Base-by-base conservation (phyloP, 352 stramenopile genomes). In the Globisporangium cylindrosporum region DNA sequence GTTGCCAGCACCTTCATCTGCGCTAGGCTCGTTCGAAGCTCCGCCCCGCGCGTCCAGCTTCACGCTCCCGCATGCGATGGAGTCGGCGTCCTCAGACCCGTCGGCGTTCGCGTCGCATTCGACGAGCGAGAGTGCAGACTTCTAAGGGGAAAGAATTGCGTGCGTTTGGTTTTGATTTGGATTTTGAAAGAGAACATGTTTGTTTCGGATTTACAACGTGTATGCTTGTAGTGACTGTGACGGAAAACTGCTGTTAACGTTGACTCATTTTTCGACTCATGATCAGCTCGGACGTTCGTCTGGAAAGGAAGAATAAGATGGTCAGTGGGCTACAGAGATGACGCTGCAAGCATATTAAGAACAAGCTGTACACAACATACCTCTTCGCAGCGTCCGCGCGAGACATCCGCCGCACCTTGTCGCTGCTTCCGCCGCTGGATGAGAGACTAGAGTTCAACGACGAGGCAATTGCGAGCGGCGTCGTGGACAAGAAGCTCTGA, bases 201-300 rank as follows among this genome's bases (percentile, higher is more conserved):
- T 65, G 27, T 25, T 38, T 54, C 24, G 4, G 4, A 20, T 67
- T 60, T 48, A 18, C 20, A 51, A 49, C 43, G 43, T 51, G 10
- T n/a, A 38, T 38, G 25, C 8, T 32, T 53, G 43, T 32, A 32
- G 4, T 29, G 57, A 56, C 18, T 41, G 22, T 51, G 38, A 46
- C 2, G 22, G 20, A 15, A n/a, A 55, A 49, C 18, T 34, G 36
- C 49, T 51, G 43, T 80, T 70, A 88, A 75, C 77, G 73, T 54
- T 73, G 67, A 36, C 71, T 73, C 79, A 87, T 92, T 68, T 92
- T 93, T 55, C 86, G 83, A 53, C 85, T 91, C 84, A 93, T 86
- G 62, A 95, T 94, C 27, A 95, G 66, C 72, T 95, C 88, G 8
- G 88, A 94, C 49, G 88, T 95, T 55, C 88, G 84, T 46, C 88